A percentile compares a stretch with the other conserved stretches of the same genome.
Evolutionary conservation across 1,284 basidiomycete genomes (phyloP).

Genomic region (Cryptococcus wingfieldii): DNA sequence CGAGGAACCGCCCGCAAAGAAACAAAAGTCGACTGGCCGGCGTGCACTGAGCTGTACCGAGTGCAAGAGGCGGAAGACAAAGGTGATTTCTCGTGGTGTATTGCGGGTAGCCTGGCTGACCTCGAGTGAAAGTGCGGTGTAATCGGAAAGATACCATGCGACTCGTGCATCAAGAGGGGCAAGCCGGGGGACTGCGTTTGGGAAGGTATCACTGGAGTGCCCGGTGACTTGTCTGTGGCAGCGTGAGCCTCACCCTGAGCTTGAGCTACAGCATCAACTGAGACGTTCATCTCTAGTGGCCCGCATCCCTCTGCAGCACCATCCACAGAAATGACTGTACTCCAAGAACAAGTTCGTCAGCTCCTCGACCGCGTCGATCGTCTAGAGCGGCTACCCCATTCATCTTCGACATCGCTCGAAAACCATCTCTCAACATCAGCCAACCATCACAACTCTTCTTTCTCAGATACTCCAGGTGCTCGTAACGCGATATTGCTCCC

Average conservation of each 20-base stretch:
- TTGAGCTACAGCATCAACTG: too few relatives aligned
- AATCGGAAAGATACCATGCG: slow-evolving; percentile 22
- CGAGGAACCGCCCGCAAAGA: too few relatives aligned
- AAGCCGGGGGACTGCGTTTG: slow-evolving; percentile 20
- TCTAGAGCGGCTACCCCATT: background rate
- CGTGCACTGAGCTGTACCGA: slow-evolving; percentile 21
- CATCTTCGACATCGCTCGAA: too few relatives aligned
- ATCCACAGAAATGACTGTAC: too few relatives aligned
- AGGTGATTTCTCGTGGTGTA: too few relatives aligned
- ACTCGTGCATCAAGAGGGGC: slow-evolving; percentile 19
- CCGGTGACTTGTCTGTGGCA: background rate
- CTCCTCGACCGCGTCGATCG: background rate
- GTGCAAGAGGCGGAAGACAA: slow-evolving; percentile 27
- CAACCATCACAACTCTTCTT: background rate
- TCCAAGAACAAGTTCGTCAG: background rate
- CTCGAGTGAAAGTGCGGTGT: slow-evolving; percentile 16
- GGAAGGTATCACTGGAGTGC: slow-evolving; percentile 7
- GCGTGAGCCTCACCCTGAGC: background rate
- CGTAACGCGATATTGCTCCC: background rate
- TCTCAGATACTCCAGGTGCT: background rate
- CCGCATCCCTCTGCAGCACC: too few relatives aligned
- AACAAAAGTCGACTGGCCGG: background rate
- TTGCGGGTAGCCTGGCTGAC: background rate
- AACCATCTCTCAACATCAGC: background rate
- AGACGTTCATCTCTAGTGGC: too few relatives aligned